Evolutionary conservation across 1,284 basidiomycete species (phyloP).

Genomic region (Cutaneotrichosporon dermatis): DNA sequence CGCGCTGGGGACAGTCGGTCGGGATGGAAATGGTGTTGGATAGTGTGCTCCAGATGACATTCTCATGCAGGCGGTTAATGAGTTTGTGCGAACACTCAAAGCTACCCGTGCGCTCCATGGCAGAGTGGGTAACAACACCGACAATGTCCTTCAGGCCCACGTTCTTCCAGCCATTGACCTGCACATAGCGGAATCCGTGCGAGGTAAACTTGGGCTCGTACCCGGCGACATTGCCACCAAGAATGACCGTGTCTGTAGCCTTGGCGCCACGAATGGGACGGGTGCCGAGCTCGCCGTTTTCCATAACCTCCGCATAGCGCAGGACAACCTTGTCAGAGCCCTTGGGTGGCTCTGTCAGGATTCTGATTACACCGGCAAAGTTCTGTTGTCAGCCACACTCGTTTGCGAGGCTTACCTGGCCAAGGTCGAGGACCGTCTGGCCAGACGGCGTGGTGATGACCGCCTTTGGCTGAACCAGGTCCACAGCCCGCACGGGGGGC

Average conservation of each 20-base stretch:
- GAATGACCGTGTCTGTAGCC: neutral
- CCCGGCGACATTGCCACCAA: constrained; percentile 5
- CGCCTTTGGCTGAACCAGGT: constrained; percentile 21
- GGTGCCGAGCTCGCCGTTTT: constrained; percentile 32
- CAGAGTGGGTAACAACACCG: constrained; percentile 30
- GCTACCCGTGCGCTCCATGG: constrained; percentile 28
- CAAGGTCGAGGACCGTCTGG: constrained; percentile 39
- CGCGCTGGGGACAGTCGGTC: constrained; percentile 44
- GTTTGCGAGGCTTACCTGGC: constrained; percentile 1
- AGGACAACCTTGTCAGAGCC: constrained; percentile 16
- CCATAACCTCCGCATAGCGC: constrained; percentile 32
- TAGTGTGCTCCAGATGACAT: constrained; percentile 32
- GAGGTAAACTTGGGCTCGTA: constrained; percentile 28
- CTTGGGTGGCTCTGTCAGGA: constrained; percentile 5
- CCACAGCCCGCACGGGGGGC: constrained; percentile 29
- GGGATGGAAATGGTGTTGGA: constrained; percentile 38
- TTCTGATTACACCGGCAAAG: constrained; percentile 34
- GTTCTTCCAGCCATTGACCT: no score
- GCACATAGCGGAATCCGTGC: constrained; percentile 27
- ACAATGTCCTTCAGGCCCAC: constrained; percentile 4
- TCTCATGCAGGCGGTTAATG: constrained; percentile 34
- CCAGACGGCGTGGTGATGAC: constrained; percentile 30
- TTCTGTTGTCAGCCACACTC: constrained; percentile 21
- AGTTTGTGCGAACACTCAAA: constrained; percentile 32
- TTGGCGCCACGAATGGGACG: constrained; percentile 22